Evolutionary conservation across 208 protist species (phyloP).

Genomic region (Novymonas esmeraldas): DNA sequence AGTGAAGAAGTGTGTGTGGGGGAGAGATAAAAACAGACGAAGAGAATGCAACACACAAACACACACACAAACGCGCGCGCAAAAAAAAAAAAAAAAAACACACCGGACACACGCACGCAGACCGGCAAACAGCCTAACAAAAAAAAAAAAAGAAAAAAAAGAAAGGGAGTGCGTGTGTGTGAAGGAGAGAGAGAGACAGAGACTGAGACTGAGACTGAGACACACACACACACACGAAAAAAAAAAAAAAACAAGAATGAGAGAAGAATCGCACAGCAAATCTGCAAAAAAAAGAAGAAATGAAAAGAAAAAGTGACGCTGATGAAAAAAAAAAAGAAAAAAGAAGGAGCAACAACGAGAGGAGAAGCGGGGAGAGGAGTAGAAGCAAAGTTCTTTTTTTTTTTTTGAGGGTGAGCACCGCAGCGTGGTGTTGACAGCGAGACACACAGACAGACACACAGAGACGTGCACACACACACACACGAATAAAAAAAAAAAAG

Average conservation of each 20-base stretch:
- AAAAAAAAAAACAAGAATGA: conserved; percentile 3
- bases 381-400: too few relatives aligned
- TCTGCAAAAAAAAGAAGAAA: conserved; percentile 10
- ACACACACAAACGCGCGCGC: not conserved
- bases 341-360: not conserved
- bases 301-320: conserved; percentile 7
- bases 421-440: not conserved
- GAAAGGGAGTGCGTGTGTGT: too few relatives aligned
- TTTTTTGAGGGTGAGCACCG: too few relatives aligned
- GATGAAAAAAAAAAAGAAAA: conserved; percentile 14
- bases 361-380: not conserved
- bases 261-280: not conserved
- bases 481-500: conserved; percentile 1
- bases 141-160: too few relatives aligned
- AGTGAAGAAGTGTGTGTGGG: not conserved
- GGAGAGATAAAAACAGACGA: not conserved
- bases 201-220: too few relatives aligned
- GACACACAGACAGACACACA: conserved; percentile 16
- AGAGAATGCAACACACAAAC: not conserved
- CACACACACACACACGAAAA: not conserved
- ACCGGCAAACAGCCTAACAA: too few relatives aligned
- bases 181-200: too few relatives aligned
- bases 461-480: not conserved
- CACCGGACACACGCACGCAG: conserved; percentile 1
- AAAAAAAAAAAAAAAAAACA: too few relatives aligned